phyloP scores from a whole-genome alignment of 768 basidiomycete genomes.

The Amylocystis lapponica region DNA sequence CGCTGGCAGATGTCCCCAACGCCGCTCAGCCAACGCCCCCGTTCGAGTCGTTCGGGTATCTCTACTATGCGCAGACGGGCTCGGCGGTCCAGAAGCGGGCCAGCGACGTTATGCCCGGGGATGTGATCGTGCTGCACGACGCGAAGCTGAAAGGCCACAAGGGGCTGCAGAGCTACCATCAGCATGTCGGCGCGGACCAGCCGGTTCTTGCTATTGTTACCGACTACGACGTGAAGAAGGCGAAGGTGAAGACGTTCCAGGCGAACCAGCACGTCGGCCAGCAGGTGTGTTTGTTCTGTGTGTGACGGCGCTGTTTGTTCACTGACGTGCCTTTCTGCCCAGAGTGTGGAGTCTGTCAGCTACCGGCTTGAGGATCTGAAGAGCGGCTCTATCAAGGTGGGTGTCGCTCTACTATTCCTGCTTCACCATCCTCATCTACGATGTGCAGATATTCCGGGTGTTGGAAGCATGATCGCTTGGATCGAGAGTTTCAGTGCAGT shows the following conservation, averaged over 20 bases:
- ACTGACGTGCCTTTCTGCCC: constrained; percentile 11
- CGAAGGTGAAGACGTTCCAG: constrained; percentile 79
- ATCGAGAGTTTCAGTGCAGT: too few species aligned
- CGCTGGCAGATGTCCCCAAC: constrained; percentile 60
- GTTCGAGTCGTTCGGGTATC: constrained; percentile 56
- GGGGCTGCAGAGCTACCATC: constrained; percentile 68
- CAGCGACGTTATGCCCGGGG: constrained; percentile 84
- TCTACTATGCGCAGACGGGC: constrained; percentile 70
- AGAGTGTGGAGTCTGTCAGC: constrained; percentile 72
- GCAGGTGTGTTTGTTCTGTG: constrained; percentile 46
- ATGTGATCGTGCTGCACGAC: constrained; percentile 69
- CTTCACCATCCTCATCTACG: neutral
- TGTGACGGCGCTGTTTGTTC: neutral
- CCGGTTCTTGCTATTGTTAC: constrained; percentile 68
- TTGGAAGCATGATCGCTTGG: constrained; percentile 35
- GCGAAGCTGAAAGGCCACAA: constrained; percentile 79
- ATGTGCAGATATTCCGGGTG: constrained; percentile 33
- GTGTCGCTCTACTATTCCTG: constrained; percentile 3
- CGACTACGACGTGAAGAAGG: constrained; percentile 84
- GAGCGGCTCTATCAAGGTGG: constrained; percentile 75
- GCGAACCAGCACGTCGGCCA: constrained; percentile 84
- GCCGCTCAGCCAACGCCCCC: constrained; percentile 37
- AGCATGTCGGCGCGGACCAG: constrained; percentile 47
- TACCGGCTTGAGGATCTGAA: constrained; percentile 89
- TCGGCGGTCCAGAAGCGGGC: constrained; percentile 60